These are phyloP conservation scores for Casuarina equisetifolia DNA, from an alignment of 306 rosid species.

Conservation along the genomic window DNA sequence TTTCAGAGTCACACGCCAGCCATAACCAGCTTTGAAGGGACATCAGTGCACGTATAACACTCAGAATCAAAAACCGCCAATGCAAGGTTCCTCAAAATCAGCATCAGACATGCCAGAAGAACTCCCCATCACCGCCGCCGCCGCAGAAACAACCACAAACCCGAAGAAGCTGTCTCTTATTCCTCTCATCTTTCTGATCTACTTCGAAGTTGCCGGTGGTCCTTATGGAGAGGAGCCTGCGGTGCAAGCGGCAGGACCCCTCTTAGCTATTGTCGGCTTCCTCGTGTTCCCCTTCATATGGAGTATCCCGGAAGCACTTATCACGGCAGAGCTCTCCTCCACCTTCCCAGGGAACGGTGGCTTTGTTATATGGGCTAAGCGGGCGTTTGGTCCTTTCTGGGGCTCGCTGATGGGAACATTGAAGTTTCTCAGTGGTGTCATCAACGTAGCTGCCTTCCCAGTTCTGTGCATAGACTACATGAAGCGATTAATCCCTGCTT, in stretches of 20 bases:
- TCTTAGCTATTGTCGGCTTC: slow-evolving; percentile 56
- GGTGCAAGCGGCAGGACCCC: slow-evolving; percentile 55
- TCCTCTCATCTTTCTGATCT: slow-evolving; percentile 62
- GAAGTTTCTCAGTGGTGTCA: slow-evolving; percentile 58
- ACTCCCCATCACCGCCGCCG: slow-evolving; percentile 16
- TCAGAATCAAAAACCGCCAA: background rate
- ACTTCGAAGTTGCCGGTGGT: slow-evolving; percentile 76
- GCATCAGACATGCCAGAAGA: slow-evolving; percentile 4
- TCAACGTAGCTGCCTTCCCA: slow-evolving; percentile 63
- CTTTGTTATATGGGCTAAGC: slow-evolving; percentile 64
- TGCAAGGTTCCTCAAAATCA: slow-evolving; percentile 11
- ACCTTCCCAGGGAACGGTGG: slow-evolving; percentile 76
- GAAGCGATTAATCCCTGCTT: slow-evolving; percentile 33
- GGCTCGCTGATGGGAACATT: slow-evolving; percentile 63
- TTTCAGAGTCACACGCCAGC: too few relatives aligned
- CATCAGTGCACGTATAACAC: background rate
- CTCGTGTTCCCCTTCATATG: slow-evolving; percentile 58
- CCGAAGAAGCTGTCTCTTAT: slow-evolving; percentile 42
- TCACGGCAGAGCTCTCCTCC: slow-evolving; percentile 67
- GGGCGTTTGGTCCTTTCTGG: slow-evolving; percentile 82
- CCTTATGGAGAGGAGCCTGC: slow-evolving; percentile 70
- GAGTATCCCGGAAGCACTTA: slow-evolving; percentile 74
- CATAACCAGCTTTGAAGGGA: background rate
- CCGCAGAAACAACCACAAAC: background rate
- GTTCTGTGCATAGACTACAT: slow-evolving; percentile 56